These are phyloP conservation scores for Alternaria postmessia DNA, from an alignment of 2,329 filamentous ascomycete genomes.

Conservation along the genomic window DNA sequence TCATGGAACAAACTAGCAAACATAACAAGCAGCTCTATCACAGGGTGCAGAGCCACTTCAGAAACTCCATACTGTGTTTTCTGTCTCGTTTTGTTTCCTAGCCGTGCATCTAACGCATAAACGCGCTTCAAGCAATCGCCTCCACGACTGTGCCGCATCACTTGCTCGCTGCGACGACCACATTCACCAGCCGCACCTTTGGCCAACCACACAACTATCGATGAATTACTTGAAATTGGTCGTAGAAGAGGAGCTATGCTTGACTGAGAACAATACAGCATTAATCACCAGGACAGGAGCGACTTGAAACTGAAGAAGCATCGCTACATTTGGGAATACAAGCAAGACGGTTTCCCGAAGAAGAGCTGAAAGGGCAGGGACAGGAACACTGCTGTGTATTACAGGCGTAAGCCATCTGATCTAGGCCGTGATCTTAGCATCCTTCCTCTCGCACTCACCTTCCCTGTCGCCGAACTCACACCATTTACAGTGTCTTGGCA, in stretches of 20 bases:
- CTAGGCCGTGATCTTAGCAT: not conserved
- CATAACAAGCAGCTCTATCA: not conserved
- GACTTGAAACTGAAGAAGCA: not conserved
- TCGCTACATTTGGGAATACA: not conserved
- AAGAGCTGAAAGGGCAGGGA: too few relatives aligned
- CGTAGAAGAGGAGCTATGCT: not conserved
- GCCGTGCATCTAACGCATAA: slow-evolving; percentile 7
- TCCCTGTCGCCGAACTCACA: not conserved
- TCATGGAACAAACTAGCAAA: not conserved
- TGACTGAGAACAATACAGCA: not conserved
- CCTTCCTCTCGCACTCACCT: not conserved
- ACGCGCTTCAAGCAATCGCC: slow-evolving; percentile 3
- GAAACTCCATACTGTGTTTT: not conserved
- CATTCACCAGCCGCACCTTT: not conserved
- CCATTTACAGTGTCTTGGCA: not conserved
- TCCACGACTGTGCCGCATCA: slow-evolving; percentile 2
- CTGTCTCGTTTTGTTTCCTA: not conserved
- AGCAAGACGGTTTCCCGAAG: not conserved
- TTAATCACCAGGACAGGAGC: not conserved
- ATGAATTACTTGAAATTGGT: not conserved
- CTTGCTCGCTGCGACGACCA: not conserved
- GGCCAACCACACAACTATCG: not conserved
- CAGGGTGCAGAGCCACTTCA: not conserved
- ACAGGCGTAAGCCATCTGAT: not conserved
- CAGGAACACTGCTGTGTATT: not conserved